Evolutionary conservation across 2,329 filamentous ascomycete species (phyloP).

Genomic region (Thelonectria rubi): DNA sequence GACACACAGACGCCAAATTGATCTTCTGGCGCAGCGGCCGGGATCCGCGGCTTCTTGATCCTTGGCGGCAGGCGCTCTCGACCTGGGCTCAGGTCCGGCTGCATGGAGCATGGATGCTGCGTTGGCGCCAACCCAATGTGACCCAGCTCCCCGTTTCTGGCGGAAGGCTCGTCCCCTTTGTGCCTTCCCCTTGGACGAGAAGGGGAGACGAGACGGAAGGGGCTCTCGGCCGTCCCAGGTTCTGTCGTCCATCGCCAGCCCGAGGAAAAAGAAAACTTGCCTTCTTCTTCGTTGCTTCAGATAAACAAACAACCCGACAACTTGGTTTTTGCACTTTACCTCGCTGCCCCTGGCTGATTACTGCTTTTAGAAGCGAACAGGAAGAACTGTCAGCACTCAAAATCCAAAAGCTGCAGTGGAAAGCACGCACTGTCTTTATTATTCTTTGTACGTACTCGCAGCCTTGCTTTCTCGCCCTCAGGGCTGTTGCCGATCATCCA

Average conservation of each 20-base stretch:
- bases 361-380: not conserved
- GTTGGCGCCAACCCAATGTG: slow-evolving; percentile 22
- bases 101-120: slow-evolving; percentile 1
- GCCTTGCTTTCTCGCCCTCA: not conserved
- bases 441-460: slow-evolving; percentile 6
- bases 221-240: too few species aligned
- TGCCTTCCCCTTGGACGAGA: not conserved
- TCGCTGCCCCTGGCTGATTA: not conserved
- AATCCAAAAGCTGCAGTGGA: not conserved
- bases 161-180: not conserved
- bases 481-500: not conserved
- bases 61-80: not conserved
- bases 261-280: too few species aligned
- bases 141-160: slow-evolving; percentile 12
- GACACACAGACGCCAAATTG: too few species aligned
- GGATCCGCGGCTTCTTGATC: not conserved
- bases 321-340: not conserved
- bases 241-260: too few species aligned
- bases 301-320: not conserved
- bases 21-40: not conserved
- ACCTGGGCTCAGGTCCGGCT: too few species aligned
- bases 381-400: slow-evolving; percentile 14
- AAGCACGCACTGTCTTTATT: too few species aligned
- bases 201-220: too few species aligned
- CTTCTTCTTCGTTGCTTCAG: not conserved